Conservation (phyloP, 345 rosid species). For the Sisymbrium irio region DNA sequence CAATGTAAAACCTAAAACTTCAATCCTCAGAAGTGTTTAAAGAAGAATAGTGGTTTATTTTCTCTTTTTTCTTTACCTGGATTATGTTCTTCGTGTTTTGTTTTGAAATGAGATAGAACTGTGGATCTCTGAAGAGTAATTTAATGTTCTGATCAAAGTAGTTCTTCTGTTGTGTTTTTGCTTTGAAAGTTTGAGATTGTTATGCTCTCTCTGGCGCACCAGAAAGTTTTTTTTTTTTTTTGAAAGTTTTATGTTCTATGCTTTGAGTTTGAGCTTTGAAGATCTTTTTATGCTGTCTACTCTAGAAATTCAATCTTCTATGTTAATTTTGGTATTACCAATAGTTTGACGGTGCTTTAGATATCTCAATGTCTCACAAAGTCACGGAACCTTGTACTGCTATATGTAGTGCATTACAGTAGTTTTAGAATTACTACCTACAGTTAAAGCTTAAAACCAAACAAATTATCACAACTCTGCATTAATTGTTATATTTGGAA, state of each 20-base stretch:
- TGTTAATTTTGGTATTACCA: not conserved
- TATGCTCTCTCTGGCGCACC: too few relatives aligned
- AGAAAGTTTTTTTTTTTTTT: too few relatives aligned
- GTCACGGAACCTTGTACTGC: not conserved
- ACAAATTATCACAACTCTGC: not conserved
- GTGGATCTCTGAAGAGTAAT: too few relatives aligned
- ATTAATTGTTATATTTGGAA: not conserved
- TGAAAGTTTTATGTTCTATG: too few relatives aligned
- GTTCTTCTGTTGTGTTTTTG: not conserved
- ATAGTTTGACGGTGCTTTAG: not conserved
- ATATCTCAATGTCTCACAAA: not conserved
- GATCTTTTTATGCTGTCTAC: not conserved
- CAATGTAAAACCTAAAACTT: too few relatives aligned
- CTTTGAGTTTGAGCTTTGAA: slow-evolving; percentile 3
- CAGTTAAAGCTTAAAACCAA: not conserved
- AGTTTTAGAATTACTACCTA: not conserved
- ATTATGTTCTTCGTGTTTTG: too few relatives aligned
- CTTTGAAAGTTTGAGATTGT: too few relatives aligned
- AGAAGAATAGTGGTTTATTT: too few relatives aligned
- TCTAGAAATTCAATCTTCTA: not conserved
- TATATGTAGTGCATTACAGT: not conserved
- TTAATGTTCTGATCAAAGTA: too few relatives aligned
- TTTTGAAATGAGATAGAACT: too few relatives aligned
- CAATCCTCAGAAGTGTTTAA: too few relatives aligned
- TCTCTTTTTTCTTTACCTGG: too few relatives aligned